Base-by-base conservation (phyloP, 2,329 filamentous ascomycete genomes). In the Hypocreales sp. region DNA sequence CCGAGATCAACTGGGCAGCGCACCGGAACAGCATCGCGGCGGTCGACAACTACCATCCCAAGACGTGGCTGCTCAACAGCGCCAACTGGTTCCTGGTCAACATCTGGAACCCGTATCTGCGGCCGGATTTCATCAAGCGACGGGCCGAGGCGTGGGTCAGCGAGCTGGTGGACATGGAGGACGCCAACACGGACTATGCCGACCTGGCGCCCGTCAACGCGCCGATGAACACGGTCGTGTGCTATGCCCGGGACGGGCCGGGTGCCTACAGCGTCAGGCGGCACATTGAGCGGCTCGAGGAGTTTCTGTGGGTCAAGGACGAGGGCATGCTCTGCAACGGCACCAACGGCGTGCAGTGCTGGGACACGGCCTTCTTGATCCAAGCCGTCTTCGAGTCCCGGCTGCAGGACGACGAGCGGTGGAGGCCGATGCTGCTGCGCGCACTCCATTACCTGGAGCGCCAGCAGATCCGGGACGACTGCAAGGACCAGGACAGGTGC, bases 331-430 rank as follows among this genome's bases (percentile, higher is more conserved):
- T 95, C 25, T 78, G 78, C 53, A 94, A 94, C 41, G 90, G 90
- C 20, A 98, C 90, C 7, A 95, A 98, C 40, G 90, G 90, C n/a
- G 86, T 95, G 2, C 90, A 98, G 51, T 79, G 75, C 37, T 98
- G 90, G 90, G 90, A 98, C 47, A 98, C 90, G 0, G 69, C 84
- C 1, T 95, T 95, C 46, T 58, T 78, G 12, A 82, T 94, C 19
- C 84, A 93, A 50, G 77, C 81, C 1, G 70, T 81, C 5, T 68
- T 82, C 28, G 80, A 82, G 26, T 75, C 81, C 6, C 83, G 80
- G 0, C 66, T 94, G 15, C 75, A 79, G n/a, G 58, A 74, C 17
- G 72, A 92, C 25, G 61, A 73, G 9, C 72, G 76, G 40, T 94
- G 81, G 72, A 69, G 67, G 21, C 74, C 79, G 0, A 92, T 94